These are phyloP conservation scores for Lactifluus rugatus DNA, from an alignment of 768 basidiomycete genomes.

Conservation along the genomic window DNA sequence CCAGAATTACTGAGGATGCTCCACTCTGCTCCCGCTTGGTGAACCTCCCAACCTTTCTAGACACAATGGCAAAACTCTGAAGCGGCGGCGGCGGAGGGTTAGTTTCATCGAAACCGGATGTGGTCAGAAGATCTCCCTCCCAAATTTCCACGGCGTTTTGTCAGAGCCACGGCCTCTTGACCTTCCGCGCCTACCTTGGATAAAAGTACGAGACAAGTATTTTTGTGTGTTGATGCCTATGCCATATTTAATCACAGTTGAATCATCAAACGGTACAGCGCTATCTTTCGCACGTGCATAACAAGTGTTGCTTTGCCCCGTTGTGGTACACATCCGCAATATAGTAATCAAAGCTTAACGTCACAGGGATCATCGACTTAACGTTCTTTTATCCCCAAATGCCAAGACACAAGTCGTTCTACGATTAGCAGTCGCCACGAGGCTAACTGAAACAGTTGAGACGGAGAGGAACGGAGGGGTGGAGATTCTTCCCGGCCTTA, in stretches of 20 bases:
- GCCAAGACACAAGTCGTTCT: neutral
- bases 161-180: slow-evolving; percentile 5
- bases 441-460: neutral
- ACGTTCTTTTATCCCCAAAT: neutral
- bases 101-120: neutral
- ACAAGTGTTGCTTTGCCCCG: neutral
- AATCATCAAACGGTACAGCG: neutral
- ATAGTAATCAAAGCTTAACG: neutral
- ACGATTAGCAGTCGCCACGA: neutral
- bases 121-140: neutral
- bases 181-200: neutral
- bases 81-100: neutral
- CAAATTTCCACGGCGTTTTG: slow-evolving; percentile 5
- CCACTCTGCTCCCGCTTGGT: neutral
- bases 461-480: neutral
- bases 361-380: neutral
- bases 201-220: neutral
- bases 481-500: neutral
- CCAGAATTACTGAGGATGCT: neutral
- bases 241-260: neutral
- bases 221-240: neutral
- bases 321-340: neutral
- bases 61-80: neutral
- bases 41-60: neutral
- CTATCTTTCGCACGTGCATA: neutral